Evolutionary conservation across 1,284 basidiomycete genomes (phyloP).

Genomic region (Tylopilus microsporus): DNA sequence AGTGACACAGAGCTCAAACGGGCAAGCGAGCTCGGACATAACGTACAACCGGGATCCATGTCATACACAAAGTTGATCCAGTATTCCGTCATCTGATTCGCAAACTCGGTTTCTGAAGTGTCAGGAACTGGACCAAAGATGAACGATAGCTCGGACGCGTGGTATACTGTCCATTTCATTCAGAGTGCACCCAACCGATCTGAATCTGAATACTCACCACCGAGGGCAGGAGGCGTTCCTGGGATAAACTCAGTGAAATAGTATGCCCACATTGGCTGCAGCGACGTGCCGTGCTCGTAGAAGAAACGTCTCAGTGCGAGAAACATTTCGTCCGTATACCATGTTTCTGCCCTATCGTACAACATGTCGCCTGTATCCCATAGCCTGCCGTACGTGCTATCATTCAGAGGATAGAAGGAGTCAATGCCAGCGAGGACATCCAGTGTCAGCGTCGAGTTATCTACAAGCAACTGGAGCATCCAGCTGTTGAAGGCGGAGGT

Average conservation of each 20-base stretch:
- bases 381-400: slow-evolving; percentile 41
- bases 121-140: slow-evolving; percentile 20
- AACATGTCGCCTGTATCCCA: slow-evolving; percentile 58
- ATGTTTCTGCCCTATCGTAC: slow-evolving; percentile 51
- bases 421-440: slow-evolving; percentile 30
- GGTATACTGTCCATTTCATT: slow-evolving; percentile 17
- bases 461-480: slow-evolving; percentile 16
- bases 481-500: slow-evolving; percentile 17
- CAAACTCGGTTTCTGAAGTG: slow-evolving; percentile 6
- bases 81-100: slow-evolving; percentile 15
- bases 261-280: slow-evolving; percentile 50
- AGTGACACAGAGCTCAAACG: neutral
- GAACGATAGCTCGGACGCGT: slow-evolving; percentile 15
- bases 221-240: slow-evolving; percentile 39
- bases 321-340: slow-evolving; percentile 57
- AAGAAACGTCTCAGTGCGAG: slow-evolving; percentile 46
- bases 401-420: slow-evolving; percentile 45
- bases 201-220: slow-evolving; percentile 33
- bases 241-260: slow-evolving; percentile 54
- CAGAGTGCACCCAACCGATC: neutral
- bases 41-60: slow-evolving; percentile 17
- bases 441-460: slow-evolving; percentile 15
- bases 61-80: slow-evolving; percentile 25
- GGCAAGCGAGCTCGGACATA: neutral
- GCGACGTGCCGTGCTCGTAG: slow-evolving; percentile 42